A percentile compares a stretch with the other conserved stretches of the same genome.
Conservation (phyloP, 768 basidiomycete species). For the Chalciporus sphaerocephalus region DNA sequence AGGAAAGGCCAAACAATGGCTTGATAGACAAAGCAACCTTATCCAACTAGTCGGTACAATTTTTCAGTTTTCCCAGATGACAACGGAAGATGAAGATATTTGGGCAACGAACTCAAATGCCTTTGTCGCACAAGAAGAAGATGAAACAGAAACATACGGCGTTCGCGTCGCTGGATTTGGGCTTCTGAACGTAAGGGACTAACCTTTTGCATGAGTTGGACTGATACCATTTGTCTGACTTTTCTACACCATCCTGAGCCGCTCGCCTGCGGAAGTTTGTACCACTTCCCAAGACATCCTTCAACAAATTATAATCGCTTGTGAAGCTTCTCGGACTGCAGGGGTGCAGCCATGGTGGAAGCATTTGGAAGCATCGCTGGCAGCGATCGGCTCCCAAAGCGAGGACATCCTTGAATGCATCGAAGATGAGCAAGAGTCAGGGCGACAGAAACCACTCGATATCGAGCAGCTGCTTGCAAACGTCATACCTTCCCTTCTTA, state of each 20-base stretch:
- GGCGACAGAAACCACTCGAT: conserved; percentile 65
- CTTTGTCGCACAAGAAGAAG: conserved; percentile 93
- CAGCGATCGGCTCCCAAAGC: conserved; percentile 75
- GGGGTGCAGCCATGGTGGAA: conserved; percentile 83
- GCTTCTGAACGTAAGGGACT: conserved; percentile 57
- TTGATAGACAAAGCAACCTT: conserved; percentile 37
- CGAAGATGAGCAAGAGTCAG: conserved; percentile 69
- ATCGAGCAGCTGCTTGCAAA: conserved; percentile 70
- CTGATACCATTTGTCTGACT: conserved; percentile 8
- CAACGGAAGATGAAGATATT: conserved; percentile 84
- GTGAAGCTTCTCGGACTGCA: conserved; percentile 49
- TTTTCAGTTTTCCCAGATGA: conserved; percentile 80
- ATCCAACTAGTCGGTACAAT: conserved; percentile 48
- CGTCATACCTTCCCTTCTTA: conserved; percentile 74
- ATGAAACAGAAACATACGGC: conserved; percentile 79
- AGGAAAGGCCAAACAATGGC: conserved; percentile 62
- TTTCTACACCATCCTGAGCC: conserved; percentile 56
- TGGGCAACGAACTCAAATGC: conserved; percentile 89
- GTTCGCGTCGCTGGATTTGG: conserved; percentile 84
- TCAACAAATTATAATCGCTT: conserved; percentile 52
- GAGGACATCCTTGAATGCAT: conserved; percentile 72
- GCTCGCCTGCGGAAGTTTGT: conserved; percentile 47
- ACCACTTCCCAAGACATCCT: conserved; percentile 51
- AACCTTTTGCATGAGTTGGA: neutral
- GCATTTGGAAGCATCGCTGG: conserved; percentile 79